Evolutionary conservation across 345 rosid species (phyloP).

Genomic region (Populus pruinosa): DNA sequence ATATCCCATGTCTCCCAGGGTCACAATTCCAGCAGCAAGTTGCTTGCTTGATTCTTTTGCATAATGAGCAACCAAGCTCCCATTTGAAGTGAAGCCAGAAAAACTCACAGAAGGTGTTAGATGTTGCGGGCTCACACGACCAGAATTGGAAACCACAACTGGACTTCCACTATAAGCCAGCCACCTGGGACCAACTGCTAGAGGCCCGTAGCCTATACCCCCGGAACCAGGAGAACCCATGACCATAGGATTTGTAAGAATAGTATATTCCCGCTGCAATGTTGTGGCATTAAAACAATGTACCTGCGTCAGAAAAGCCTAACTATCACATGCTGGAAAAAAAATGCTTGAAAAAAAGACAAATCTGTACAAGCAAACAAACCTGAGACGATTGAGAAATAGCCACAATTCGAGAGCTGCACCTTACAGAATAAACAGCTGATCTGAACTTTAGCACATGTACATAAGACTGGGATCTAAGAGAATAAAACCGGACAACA

Average conservation of each 20-base stretch:
- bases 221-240: slow-evolving; percentile 44
- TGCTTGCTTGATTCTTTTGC: slow-evolving; percentile 94
- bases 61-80: slow-evolving; percentile 60
- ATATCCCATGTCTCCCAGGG: slow-evolving; percentile 80
- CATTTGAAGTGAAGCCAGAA: slow-evolving; percentile 47
- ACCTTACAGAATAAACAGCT: slow-evolving; percentile 67
- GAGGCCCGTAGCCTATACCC: slow-evolving; percentile 84
- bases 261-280: slow-evolving; percentile 54
- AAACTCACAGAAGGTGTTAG: slow-evolving; percentile 49
- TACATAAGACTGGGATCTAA: slow-evolving; percentile 73
- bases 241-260: slow-evolving; percentile 62
- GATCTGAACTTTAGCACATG: slow-evolving; percentile 75
- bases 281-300: slow-evolving; percentile 72
- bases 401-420: slow-evolving; percentile 90
- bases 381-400: slow-evolving; percentile 81
- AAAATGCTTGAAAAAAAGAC: not conserved
- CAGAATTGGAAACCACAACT: slow-evolving; percentile 43
- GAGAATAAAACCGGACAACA: slow-evolving; percentile 65
- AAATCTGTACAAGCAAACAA: slow-evolving; percentile 3
- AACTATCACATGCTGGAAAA: slow-evolving; percentile 1
- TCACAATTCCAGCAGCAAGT: slow-evolving; percentile 81
- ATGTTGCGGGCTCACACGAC: slow-evolving; percentile 62
- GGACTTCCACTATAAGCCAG: slow-evolving; percentile 87
- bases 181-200: slow-evolving; percentile 96
- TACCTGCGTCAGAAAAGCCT: slow-evolving; percentile 54